A percentile compares a stretch with the other conserved stretches of the same genome.
phyloP scores from a whole-genome alignment of 768 basidiomycete species.

The Macrolepiota fuliginosa region DNA sequence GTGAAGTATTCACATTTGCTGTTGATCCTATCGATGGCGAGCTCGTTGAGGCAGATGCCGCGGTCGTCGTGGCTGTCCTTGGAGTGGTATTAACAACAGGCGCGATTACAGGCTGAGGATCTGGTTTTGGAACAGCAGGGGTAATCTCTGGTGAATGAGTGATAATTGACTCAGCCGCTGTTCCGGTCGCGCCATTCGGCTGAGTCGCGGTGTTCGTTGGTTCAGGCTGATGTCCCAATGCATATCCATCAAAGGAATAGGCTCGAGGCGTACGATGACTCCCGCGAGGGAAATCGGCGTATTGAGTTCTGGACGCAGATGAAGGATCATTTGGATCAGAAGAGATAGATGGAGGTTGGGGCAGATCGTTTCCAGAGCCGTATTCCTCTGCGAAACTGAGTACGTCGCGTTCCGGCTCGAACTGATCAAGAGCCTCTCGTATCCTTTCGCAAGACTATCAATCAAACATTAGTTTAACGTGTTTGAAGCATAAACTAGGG shows the following conservation, averaged over 20 bases:
- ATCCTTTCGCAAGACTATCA: slow-evolving; percentile 86
- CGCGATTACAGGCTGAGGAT: not conserved
- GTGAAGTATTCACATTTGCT: not conserved
- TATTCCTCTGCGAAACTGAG: slow-evolving; percentile 83
- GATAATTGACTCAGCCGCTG: slow-evolving; percentile 7
- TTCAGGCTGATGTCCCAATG: slow-evolving; percentile 11
- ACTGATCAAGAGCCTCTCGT: slow-evolving; percentile 79
- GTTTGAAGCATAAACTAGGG: not conserved
- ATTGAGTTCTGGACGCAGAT: slow-evolving; percentile 22
- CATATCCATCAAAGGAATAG: slow-evolving; percentile 9
- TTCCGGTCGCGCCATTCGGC: not conserved
- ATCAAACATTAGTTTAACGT: slow-evolving; percentile 6
- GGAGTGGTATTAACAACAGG: no score
- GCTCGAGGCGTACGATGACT: slow-evolving; percentile 23
- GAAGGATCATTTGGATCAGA: slow-evolving; percentile 37
- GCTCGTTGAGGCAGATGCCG: not conserved
- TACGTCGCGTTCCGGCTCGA: slow-evolving; percentile 83
- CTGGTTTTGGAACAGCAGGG: not conserved
- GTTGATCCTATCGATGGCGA: not conserved
- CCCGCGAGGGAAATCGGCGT: slow-evolving; percentile 29
- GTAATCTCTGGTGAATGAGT: slow-evolving; percentile 21
- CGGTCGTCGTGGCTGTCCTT: not conserved
- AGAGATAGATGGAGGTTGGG: slow-evolving; percentile 73
- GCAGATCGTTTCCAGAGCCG: slow-evolving; percentile 82
- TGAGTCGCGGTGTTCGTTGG: not conserved